Base-by-base conservation (phyloP, 2,329 filamentous ascomycete genomes). In the Neophaeococcomyces aloes region DNA sequence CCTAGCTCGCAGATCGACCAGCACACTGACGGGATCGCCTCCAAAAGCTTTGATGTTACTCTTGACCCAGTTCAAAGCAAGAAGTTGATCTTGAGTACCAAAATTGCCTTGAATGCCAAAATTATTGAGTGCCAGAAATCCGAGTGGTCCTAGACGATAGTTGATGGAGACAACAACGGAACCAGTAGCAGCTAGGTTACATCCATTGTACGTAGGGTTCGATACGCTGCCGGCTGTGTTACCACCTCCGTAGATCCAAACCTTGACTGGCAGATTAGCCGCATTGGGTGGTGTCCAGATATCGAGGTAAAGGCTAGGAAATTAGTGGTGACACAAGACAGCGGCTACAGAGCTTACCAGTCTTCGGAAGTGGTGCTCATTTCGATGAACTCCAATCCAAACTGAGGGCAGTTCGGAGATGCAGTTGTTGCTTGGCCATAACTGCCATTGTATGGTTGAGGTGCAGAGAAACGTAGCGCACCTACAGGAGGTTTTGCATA, bases 11-110 rank as follows among this genome's bases (percentile, higher is more conserved):
- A 27, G 10, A 27, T 10, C 10, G 5, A 10, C 10, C 5, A 10
- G 5, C 23, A 27, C 5, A 27, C 23, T 27, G 10, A 27, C 67
- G 0, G 83, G 79, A 57, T 89, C 83, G 11, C 86, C 86, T 7
- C 86, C 86, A 57, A 91, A 93, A 0, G 76, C 70, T 1, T 66
- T 77, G 45, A 89, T 86, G 52, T 88, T 86, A 53, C 86, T 81
- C 6, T 81, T 77, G 1, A 85, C 75, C 84, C 84, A 89, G 57
- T 87, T 65, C 5, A 89, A 67, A 0, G 75, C 83, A 50, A 83
- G 69, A 27, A 81, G 71, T 55, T 88, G 83, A 55, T 89, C 84
- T 0, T 83, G 67, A 2, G 85, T 69, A 2, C 84, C 84, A 3
- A 86, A 60, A 56, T 88, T 89, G 2, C 79, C 62, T 2, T 78